phyloP scores from a whole-genome alignment of 164 flowering plant species.

The Vitis amurensis region DNA sequence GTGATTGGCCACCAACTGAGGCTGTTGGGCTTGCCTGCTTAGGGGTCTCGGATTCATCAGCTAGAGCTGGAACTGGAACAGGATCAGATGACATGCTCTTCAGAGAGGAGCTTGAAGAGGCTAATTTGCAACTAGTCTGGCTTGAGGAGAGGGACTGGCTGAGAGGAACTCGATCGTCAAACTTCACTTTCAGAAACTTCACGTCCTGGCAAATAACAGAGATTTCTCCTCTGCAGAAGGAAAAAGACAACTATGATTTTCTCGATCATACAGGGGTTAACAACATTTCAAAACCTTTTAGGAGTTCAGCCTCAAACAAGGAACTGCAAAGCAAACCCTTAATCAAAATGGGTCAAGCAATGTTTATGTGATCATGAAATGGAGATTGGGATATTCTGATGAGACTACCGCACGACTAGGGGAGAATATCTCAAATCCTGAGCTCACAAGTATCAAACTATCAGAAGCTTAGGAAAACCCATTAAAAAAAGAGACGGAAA shows the following conservation, averaged over 20 bases:
- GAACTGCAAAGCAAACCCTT: too few relatives aligned
- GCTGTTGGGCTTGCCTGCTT: slow-evolving; percentile 24
- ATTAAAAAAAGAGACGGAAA: too few relatives aligned
- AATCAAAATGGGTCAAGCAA: too few relatives aligned
- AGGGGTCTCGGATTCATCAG: slow-evolving; percentile 17
- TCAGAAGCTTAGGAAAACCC: too few relatives aligned
- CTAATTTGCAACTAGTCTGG: slow-evolving; percentile 55
- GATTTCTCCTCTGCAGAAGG: slow-evolving; percentile 79
- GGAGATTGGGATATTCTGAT: too few relatives aligned
- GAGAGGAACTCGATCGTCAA: slow-evolving; percentile 56
- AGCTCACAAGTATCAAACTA: too few relatives aligned
- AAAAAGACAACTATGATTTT: not conserved
- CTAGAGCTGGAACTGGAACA: slow-evolving; percentile 17
- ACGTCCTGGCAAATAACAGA: slow-evolving; percentile 87
- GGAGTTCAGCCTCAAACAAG: too few relatives aligned
- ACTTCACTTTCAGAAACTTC: slow-evolving; percentile 60
- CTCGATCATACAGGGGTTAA: too few relatives aligned
- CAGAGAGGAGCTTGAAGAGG: slow-evolving; percentile 56
- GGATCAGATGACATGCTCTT: slow-evolving; percentile 33
- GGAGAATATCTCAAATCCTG: too few relatives aligned
- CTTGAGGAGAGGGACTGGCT: slow-evolving; percentile 47
- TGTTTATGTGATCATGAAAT: too few relatives aligned
- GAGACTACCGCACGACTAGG: too few relatives aligned
- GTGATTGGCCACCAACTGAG: slow-evolving; percentile 19
- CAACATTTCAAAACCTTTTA: too few relatives aligned